Base-by-base conservation (phyloP, 345 rosid species). In the Lagerstroemia speciosa region DNA sequence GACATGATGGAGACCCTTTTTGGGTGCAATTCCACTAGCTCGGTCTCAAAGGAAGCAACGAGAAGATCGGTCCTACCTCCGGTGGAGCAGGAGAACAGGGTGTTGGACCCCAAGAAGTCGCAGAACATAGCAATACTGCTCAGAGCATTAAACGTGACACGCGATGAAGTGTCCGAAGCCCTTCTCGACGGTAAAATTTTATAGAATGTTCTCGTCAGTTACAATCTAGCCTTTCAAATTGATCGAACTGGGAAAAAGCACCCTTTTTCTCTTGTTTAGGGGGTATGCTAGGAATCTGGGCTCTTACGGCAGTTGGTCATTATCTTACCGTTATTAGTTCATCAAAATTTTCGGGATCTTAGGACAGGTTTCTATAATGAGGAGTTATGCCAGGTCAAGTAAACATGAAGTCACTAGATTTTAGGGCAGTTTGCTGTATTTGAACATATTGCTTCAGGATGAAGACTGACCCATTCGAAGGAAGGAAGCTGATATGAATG, bases 1-100 rank as follows among this genome's bases (percentile, higher is more conserved):
- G 96, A 89, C 76, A 83, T 89, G 84, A 94, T 94, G 97, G 99
- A 94, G 84, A 86, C 88, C 67, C 86, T 94, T 36, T 91, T 94
- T 71, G 95, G 97, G 68, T 94, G 90, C 85, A 88, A 88, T 74
- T 80, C 97, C 14, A 69, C 80, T 17, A 86, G 67, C 75, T 77
- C 94, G 52, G 87, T 41, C 48, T 86, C 87, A 19, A 93, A 85
- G 74, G 95, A 87, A 71, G 74, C 86, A 36, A 72, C 78, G 30
- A 84, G 87, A 79, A 89, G 78, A 74, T 83, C 95, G 38, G 83
- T 80, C 81, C 75, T 91, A 50, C 93, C 97, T 68, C 79, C 82
- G 3, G 83, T 81, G 67, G 93, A 91, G 71, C 79, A 34, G 37
- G 95, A 91, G 70, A 89, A 89, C 88, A 86, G 95, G 80, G 99